phyloP scores from a whole-genome alignment of 345 rosid species.

The Acer yangbiense region DNA sequence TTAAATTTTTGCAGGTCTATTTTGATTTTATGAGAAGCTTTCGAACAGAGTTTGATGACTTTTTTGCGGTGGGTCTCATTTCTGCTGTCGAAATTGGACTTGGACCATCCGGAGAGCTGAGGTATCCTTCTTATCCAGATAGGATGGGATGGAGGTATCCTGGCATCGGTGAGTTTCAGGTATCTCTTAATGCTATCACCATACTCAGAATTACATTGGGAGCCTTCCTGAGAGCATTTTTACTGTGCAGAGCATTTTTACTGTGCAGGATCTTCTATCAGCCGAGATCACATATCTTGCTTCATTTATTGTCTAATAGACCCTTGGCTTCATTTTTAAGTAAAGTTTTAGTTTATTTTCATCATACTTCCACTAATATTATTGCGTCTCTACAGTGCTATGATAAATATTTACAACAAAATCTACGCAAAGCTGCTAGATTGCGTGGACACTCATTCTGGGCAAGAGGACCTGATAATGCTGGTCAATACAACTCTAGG shows the following conservation, averaged over 20 bases:
- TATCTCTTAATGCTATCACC: conserved; percentile 39
- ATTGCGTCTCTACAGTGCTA: conserved; percentile 61
- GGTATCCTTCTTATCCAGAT: conserved; percentile 83
- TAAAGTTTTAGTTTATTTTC: neutral
- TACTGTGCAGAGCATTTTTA: neutral
- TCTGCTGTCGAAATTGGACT: conserved; percentile 86
- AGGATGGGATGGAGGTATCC: conserved; percentile 95
- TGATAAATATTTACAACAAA: conserved; percentile 78
- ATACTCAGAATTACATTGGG: conserved; percentile 2
- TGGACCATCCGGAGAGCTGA: conserved; percentile 88
- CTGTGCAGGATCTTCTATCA: neutral
- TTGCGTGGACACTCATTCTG: conserved; percentile 77
- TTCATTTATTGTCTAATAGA: neutral
- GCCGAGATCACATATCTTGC: neutral
- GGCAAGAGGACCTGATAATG: conserved; percentile 91
- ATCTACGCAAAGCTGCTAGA: conserved; percentile 72
- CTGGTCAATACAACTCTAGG: conserved; percentile 84
- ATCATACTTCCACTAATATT: conserved; percentile 11
- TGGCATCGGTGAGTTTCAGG: conserved; percentile 99
- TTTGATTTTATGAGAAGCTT: conserved; percentile 98
- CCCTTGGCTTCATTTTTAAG: neutral
- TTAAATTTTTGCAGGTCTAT: conserved; percentile 61
- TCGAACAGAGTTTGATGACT: conserved; percentile 82
- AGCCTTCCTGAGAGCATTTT: neutral
- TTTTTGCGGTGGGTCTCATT: conserved; percentile 68